These are phyloP conservation scores for Cladosporium sphaerospermum DNA, from an alignment of 2,329 filamentous ascomycete species.

Conservation along the genomic window DNA sequence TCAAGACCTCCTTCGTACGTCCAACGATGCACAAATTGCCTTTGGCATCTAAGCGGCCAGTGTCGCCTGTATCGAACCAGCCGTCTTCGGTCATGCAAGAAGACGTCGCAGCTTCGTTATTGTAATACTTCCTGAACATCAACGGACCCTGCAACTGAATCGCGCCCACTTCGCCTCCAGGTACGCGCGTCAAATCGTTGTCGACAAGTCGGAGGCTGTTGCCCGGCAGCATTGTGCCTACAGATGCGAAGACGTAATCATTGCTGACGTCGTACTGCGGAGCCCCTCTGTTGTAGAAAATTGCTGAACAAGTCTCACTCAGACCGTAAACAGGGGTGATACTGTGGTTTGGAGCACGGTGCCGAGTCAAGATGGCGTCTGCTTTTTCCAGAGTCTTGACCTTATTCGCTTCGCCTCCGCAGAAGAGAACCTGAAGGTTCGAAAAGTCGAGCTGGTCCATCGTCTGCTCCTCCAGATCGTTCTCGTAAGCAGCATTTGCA, in stretches of 20 bases:
- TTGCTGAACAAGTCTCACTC: slow-evolving; percentile 22
- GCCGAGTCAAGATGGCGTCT: slow-evolving; percentile 12
- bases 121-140: slow-evolving; percentile 35
- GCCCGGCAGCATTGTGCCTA: slow-evolving; percentile 8
- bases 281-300: slow-evolving; percentile 18
- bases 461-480: slow-evolving; percentile 9
- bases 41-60: slow-evolving; percentile 16
- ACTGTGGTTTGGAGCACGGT: slow-evolving; percentile 14
- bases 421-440: slow-evolving; percentile 30
- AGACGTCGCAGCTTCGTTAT: slow-evolving; percentile 30
- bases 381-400: slow-evolving; percentile 15
- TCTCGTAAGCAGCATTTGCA: slow-evolving; percentile 1
- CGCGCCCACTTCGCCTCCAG: background rate
- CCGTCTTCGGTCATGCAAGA: slow-evolving; percentile 31
- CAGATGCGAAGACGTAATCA: slow-evolving; percentile 16
- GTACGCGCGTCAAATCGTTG: background rate
- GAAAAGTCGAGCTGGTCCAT: slow-evolving; percentile 24
- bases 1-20: slow-evolving; percentile 19
- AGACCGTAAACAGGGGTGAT: slow-evolving; percentile 20
- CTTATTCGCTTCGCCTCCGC: slow-evolving; percentile 44
- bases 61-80: slow-evolving; percentile 30
- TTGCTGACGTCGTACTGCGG: slow-evolving; percentile 16
- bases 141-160: slow-evolving; percentile 15
- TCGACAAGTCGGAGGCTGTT: background rate
- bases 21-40: slow-evolving; percentile 20